Conservation (phyloP, 345 rosid genomes). For the Eucalyptus marginata region DNA sequence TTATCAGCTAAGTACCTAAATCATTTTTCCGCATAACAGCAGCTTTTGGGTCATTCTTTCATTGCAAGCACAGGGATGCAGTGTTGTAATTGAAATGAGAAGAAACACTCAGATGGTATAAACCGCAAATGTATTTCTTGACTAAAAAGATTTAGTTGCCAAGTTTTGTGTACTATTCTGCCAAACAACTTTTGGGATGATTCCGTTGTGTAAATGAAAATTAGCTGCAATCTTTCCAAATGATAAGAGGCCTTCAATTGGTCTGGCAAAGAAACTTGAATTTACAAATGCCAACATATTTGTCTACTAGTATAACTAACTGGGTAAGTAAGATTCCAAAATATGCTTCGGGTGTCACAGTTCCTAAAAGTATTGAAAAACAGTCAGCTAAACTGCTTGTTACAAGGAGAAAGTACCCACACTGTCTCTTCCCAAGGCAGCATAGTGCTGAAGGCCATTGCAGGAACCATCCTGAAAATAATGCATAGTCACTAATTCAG, state of each 20-base stretch:
- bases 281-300: background rate
- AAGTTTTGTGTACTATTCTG: background rate
- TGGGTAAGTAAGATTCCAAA: background rate
- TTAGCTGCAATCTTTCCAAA: background rate
- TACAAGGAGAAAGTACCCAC: conserved; percentile 31
- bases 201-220: background rate
- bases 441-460: conserved; percentile 97
- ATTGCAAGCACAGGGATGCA: background rate
- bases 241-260: background rate
- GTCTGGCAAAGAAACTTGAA: background rate
- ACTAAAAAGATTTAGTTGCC: background rate
- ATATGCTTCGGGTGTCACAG: background rate
- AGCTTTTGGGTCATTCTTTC: background rate
- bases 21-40: background rate
- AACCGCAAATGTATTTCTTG: background rate
- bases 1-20: background rate
- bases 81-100: background rate
- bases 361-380: background rate
- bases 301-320: background rate
- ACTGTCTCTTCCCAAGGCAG: conserved; percentile 93
- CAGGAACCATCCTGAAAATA: conserved; percentile 86
- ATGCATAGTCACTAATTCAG: background rate
- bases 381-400: background rate
- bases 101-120: background rate
- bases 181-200: background rate